phyloP scores from a whole-genome alignment of 805 yeast genomes.

The Sugiyamaella lignohabitans region DNA sequence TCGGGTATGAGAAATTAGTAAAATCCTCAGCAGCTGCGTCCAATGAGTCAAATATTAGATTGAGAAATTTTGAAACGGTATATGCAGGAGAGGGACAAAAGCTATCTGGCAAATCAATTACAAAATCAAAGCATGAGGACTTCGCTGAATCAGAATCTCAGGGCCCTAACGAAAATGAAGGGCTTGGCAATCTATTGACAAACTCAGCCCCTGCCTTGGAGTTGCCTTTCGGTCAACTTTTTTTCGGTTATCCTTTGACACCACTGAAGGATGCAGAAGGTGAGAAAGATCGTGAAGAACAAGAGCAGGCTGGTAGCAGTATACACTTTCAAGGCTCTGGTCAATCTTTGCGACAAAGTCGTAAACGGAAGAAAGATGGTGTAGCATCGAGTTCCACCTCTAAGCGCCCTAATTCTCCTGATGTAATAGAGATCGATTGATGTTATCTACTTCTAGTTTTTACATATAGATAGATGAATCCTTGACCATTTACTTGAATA shows the following conservation, averaged over 20 bases:
- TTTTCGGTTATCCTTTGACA: constrained; percentile 84
- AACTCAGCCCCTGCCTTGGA: constrained; percentile 60
- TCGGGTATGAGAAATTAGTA: constrained; percentile 57
- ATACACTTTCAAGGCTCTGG: constrained; percentile 59
- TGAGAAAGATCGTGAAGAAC: constrained; percentile 32
- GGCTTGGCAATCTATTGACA: background rate
- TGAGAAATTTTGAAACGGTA: constrained; percentile 1
- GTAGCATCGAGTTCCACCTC: constrained; percentile 36
- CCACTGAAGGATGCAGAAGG: constrained; percentile 36
- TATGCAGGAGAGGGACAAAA: constrained; percentile 65
- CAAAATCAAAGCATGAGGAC: background rate
- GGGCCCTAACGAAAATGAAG: background rate
- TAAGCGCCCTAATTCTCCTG: constrained; percentile 44
- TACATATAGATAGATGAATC: no score
- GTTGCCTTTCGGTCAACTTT: constrained; percentile 79
- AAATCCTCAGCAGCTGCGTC: constrained; percentile 33
- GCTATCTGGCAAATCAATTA: constrained; percentile 43
- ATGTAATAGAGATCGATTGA: constrained; percentile 71
- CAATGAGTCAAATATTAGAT: constrained; percentile 8
- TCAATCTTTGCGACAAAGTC: constrained; percentile 62
- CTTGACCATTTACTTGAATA: no score
- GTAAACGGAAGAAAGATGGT: constrained; percentile 56
- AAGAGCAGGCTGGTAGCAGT: constrained; percentile 24
- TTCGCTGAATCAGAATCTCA: background rate
- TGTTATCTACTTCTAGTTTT: no score